Evolutionary conservation across 352 stramenopile genomes (phyloP).

Genomic region (Globisporangium yorkense): DNA sequence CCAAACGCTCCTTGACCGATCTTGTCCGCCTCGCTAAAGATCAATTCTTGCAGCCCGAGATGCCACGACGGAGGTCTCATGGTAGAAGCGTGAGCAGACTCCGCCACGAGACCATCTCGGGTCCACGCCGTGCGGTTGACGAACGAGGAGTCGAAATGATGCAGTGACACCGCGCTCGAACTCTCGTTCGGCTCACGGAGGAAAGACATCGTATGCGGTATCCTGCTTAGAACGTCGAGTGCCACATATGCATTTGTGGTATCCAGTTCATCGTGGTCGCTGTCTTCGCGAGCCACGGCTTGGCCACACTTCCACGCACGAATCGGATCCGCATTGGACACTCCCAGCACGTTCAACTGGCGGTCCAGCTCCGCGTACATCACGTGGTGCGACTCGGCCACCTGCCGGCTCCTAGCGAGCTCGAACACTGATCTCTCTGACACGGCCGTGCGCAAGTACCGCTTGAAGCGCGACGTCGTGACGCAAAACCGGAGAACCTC

Average conservation of each 20-base stretch:
- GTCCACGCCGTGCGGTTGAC: not conserved
- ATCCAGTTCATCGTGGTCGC: not conserved
- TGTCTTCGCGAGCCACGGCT: not conserved
- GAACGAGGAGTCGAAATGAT: not conserved
- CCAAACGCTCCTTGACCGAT: slow-evolving; percentile 3
- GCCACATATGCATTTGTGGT: too few relatives aligned
- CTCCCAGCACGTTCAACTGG: not conserved
- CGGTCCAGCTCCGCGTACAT: slow-evolving; percentile 5
- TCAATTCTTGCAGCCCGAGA: not conserved
- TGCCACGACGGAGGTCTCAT: not conserved
- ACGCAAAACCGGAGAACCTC: not conserved
- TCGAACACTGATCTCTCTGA: not conserved
- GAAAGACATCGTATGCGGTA: too few relatives aligned
- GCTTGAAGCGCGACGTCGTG: not conserved
- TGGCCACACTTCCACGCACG: not conserved
- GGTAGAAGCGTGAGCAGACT: not conserved
- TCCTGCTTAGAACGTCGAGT: too few relatives aligned
- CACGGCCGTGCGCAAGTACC: slow-evolving; percentile 1
- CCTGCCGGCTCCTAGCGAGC: not conserved
- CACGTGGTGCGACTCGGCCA: slow-evolving; percentile 3
- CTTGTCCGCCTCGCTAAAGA: not conserved
- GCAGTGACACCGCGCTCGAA: too few relatives aligned
- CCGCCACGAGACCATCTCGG: not conserved
- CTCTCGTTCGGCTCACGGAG: too few relatives aligned
- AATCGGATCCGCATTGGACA: not conserved